A percentile compares a stretch with the other conserved stretches of the same genome.
Conservation (phyloP, 2,329 filamentous ascomycete species). For the Nannizziopsis barbatae region DNA sequence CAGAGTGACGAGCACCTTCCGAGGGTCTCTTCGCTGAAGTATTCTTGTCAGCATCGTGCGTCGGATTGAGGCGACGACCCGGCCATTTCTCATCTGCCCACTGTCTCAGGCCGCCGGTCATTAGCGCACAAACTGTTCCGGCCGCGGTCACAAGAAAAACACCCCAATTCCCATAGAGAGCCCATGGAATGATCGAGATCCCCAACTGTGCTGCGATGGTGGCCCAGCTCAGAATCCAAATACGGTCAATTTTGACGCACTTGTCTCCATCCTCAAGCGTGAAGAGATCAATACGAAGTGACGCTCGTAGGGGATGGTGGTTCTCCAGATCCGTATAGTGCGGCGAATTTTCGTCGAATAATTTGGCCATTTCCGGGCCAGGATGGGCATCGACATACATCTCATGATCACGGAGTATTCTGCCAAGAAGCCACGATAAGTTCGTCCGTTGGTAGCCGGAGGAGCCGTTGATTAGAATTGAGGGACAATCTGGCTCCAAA, state of each 20-base stretch:
- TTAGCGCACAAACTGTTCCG: not conserved
- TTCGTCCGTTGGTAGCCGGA: constrained; percentile 32
- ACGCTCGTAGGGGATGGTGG: too few relatives aligned
- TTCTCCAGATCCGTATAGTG: too few relatives aligned
- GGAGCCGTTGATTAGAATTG: constrained; percentile 14
- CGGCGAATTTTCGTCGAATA: not conserved
- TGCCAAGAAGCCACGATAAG: constrained; percentile 35
- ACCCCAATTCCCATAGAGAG: not conserved
- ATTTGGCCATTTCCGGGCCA: constrained; percentile 3
- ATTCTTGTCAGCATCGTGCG: not conserved
- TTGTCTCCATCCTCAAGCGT: too few relatives aligned
- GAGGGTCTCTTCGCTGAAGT: too few relatives aligned
- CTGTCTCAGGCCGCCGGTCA: not conserved
- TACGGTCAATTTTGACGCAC: not conserved
- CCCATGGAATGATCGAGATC: not conserved
- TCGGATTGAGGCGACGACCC: not conserved
- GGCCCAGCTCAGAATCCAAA: not conserved
- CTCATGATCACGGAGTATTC: constrained; percentile 35
- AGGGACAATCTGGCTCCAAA: constrained; percentile 22
- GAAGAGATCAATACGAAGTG: too few relatives aligned
- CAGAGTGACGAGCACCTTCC: too few relatives aligned
- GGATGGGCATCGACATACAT: constrained; percentile 19
- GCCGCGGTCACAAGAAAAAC: not conserved
- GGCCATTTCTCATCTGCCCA: constrained; percentile 1
- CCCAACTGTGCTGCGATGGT: not conserved